phyloP scores from a whole-genome alignment of 768 basidiomycete species.

The Rhodotorula paludigena region DNA sequence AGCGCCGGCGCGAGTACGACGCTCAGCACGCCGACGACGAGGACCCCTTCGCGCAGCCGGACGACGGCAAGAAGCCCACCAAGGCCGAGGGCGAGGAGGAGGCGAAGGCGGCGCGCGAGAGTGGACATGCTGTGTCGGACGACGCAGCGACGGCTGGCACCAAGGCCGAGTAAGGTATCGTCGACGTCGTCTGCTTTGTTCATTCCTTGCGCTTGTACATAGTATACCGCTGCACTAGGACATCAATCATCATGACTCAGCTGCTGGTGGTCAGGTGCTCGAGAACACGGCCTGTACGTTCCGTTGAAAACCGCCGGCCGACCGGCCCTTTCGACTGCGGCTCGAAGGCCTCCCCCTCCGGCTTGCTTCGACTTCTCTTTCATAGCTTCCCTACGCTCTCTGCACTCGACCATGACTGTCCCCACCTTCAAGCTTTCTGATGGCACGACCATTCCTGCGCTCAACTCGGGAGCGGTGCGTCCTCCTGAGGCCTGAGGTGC shows the following conservation, averaged over 20 bases:
- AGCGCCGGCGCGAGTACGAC: constrained; percentile 6
- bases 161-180: neutral
- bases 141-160: constrained; percentile 1
- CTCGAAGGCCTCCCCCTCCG: too few relatives aligned
- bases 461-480: constrained; percentile 43
- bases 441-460: constrained; percentile 43
- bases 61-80: neutral
- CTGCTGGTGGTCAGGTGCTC: too few relatives aligned
- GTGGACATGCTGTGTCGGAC: neutral
- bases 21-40: constrained; percentile 24
- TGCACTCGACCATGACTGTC: constrained; percentile 35
- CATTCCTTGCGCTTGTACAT: too few relatives aligned
- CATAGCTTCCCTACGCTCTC: too few relatives aligned
- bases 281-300: too few relatives aligned
- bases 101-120: constrained; percentile 9
- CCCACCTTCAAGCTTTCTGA: constrained; percentile 44
- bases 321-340: too few relatives aligned
- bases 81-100: neutral
- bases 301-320: too few relatives aligned
- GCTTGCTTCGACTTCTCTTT: too few relatives aligned
- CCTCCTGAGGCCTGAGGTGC: neutral
- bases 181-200: neutral
- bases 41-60: constrained; percentile 6
- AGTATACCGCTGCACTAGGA: too few relatives aligned
- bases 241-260: too few relatives aligned